phyloP scores from a whole-genome alignment of 2,329 filamentous ascomycete genomes.

The Leptosphaerulina australis region DNA sequence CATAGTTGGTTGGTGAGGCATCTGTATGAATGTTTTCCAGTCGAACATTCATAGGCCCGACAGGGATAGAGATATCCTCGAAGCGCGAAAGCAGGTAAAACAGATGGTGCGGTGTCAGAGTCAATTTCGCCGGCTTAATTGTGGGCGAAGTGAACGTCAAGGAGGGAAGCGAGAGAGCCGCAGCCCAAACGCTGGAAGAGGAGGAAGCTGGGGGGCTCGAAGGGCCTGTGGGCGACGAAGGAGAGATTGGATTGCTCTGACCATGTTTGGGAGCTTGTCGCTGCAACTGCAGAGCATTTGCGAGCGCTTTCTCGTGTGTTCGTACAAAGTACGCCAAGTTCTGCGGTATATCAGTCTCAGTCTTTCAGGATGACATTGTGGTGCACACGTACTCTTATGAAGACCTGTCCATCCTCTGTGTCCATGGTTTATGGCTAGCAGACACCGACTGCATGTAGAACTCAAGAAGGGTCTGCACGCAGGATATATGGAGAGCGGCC shows the following conservation, averaged over 20 bases:
- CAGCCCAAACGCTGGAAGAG: slow-evolving; percentile 72
- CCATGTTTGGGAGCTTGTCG: slow-evolving; percentile 72
- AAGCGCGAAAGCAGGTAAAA: slow-evolving; percentile 96
- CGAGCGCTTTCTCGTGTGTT: slow-evolving; percentile 94
- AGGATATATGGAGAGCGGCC: slow-evolving; percentile 15
- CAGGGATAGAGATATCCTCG: slow-evolving; percentile 86
- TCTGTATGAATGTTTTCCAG: slow-evolving; percentile 93
- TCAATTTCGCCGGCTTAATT: slow-evolving; percentile 88
- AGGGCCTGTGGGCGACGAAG: slow-evolving; percentile 47
- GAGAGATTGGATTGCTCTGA: slow-evolving; percentile 52
- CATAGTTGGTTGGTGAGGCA: slow-evolving; percentile 85
- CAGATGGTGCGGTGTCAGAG: slow-evolving; percentile 92
- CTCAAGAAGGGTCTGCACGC: slow-evolving; percentile 15
- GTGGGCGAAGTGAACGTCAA: slow-evolving; percentile 83
- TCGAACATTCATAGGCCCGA: slow-evolving; percentile 95
- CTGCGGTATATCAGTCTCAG: slow-evolving; percentile 58
- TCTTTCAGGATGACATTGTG: not conserved
- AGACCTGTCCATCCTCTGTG: slow-evolving; percentile 87
- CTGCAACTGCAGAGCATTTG: slow-evolving; percentile 89
- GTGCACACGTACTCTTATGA: slow-evolving; percentile 72
- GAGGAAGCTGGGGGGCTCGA: slow-evolving; percentile 61
- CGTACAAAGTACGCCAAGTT: slow-evolving; percentile 95
- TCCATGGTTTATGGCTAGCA: slow-evolving; percentile 63
- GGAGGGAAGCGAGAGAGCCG: slow-evolving; percentile 84
- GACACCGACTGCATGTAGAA: slow-evolving; percentile 45